Percentiles rank a stretch among this genome's conserved stretches.
Conservation (phyloP, 1,139 yeast species). For the Saccharomyces hybrid region DNA sequence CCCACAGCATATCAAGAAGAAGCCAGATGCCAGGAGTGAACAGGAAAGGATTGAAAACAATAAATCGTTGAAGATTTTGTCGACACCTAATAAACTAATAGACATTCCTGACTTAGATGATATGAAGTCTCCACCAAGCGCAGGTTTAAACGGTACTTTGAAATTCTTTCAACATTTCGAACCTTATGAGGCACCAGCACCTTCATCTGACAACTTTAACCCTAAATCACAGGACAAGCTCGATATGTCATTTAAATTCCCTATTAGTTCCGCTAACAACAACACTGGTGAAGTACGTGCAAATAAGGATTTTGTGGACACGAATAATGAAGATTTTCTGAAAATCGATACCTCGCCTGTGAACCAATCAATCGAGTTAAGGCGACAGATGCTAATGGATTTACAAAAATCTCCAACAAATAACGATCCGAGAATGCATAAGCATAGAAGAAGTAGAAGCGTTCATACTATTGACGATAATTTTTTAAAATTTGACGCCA, state of each 20-base stretch:
- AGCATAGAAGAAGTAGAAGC: slow-evolving; percentile 25
- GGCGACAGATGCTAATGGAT: slow-evolving; percentile 18
- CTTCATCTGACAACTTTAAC: not conserved
- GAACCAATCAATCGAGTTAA: slow-evolving; percentile 14
- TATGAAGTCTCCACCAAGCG: slow-evolving; percentile 14
- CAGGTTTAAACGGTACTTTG: slow-evolving; percentile 16
- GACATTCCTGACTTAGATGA: slow-evolving; percentile 24
- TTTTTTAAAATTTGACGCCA: slow-evolving; percentile 8
- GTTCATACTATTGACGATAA: slow-evolving; percentile 9
- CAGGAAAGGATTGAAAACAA: not conserved
- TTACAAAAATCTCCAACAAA: slow-evolving; percentile 10
- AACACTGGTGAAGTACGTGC: not conserved
- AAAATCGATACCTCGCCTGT: slow-evolving; percentile 14
- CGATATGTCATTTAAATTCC: slow-evolving; percentile 21
- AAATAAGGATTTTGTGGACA: not conserved
- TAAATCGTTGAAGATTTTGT: slow-evolving; percentile 19
- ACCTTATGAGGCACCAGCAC: not conserved
- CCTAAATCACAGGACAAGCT: slow-evolving; percentile 3
- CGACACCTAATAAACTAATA: slow-evolving; percentile 27
- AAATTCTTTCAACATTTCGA: slow-evolving; percentile 24
- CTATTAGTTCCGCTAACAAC: slow-evolving; percentile 5
- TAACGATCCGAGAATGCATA: slow-evolving; percentile 13
- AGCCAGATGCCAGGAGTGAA: not conserved
- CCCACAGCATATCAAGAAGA: not conserved
- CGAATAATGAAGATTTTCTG: slow-evolving; percentile 14